Base-by-base conservation (phyloP, 257 asterid genomes). In the Vinca minor region DNA sequence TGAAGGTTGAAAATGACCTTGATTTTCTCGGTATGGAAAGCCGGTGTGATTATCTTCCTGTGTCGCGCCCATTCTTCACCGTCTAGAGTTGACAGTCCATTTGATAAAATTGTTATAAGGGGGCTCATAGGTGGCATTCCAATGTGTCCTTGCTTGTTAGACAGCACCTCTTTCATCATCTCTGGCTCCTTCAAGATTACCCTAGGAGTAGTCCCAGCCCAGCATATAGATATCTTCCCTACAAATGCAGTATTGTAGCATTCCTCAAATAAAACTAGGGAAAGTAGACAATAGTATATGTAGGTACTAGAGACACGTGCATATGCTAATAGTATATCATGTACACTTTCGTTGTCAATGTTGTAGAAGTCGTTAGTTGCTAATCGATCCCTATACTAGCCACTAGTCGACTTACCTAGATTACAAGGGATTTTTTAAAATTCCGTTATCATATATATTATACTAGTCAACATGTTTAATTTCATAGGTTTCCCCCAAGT, bases 21-120 rank as follows among this genome's bases (percentile, higher is more conserved):
- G 10, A 84, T 49, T 75, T 81, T 82, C 59, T 84, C 85, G 53
- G 65, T 49, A 64, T 79, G 83, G 65, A 81, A 77, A 44, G 80
- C 81, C 31, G 91, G 85, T 50, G 55, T 75, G 59, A 84, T 79
- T 60, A 81, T 79, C 68, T 63, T 81, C 69, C 87, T 66, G 57
- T 75, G 90, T 39, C 46, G 55, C 25, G 76, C 85, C 85, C 87
- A 83, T 63, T 66, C 66, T 59, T 78, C 83, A 46, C 83, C 85
- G 17, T 77, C 73, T 8, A 76, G 69, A 68, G 73, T 64, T 56
- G 87, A 69, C 65, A 81, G 39, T 64, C 90, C 87, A 72, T 58
- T 74, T 44, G 81, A 48, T 41, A 81, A 71, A 61, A 77, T 66
- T 29, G 65, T 35, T 7, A 81, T 62, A 18, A 68, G 73, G 59